A percentile compares a stretch with the other conserved stretches of the same genome.
Evolutionary conservation across 2,329 filamentous ascomycete species (phyloP).

Genomic region (Pseudogymnoascus sp.): DNA sequence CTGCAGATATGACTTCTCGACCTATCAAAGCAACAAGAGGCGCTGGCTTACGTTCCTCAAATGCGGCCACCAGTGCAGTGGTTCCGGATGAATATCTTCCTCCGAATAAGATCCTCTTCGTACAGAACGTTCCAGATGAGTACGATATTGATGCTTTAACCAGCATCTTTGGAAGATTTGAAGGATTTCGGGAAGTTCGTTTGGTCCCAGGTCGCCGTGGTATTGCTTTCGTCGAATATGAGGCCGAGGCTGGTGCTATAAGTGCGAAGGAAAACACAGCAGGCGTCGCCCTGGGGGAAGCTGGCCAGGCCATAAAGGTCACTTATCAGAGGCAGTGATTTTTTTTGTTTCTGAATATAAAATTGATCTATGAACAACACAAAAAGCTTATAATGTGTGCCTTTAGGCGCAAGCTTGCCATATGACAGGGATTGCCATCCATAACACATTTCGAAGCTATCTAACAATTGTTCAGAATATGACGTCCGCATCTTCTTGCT

Average conservation of each 20-base stretch:
- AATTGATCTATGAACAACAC: neutral
- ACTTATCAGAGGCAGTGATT: slow-evolving; percentile 83
- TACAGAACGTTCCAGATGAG: slow-evolving; percentile 85
- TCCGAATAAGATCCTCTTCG: slow-evolving; percentile 92
- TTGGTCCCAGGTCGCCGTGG: slow-evolving; percentile 78
- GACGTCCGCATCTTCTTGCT: slow-evolving; percentile 74
- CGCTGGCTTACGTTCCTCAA: slow-evolving; percentile 69
- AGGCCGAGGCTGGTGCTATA: slow-evolving; percentile 81
- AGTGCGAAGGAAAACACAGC: slow-evolving; percentile 89
- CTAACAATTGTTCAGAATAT: slow-evolving; percentile 56
- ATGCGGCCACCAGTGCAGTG: slow-evolving; percentile 58
- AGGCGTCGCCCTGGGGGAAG: slow-evolving; percentile 70
- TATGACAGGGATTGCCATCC: neutral
- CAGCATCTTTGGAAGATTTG: slow-evolving; percentile 77
- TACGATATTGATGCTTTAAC: slow-evolving; percentile 75
- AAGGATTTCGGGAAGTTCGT: slow-evolving; percentile 89
- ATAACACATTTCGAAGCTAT: neutral
- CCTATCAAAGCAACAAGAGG: slow-evolving; percentile 65
- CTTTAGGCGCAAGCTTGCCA: neutral
- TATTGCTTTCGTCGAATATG: slow-evolving; percentile 96
- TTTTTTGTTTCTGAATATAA: neutral
- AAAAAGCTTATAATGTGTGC: neutral
- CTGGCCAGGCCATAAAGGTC: slow-evolving; percentile 77
- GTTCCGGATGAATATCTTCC: slow-evolving; percentile 97
- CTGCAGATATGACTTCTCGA: slow-evolving; percentile 43